Conservation (phyloP, 768 basidiomycete genomes). For the Suillus placidus region DNA sequence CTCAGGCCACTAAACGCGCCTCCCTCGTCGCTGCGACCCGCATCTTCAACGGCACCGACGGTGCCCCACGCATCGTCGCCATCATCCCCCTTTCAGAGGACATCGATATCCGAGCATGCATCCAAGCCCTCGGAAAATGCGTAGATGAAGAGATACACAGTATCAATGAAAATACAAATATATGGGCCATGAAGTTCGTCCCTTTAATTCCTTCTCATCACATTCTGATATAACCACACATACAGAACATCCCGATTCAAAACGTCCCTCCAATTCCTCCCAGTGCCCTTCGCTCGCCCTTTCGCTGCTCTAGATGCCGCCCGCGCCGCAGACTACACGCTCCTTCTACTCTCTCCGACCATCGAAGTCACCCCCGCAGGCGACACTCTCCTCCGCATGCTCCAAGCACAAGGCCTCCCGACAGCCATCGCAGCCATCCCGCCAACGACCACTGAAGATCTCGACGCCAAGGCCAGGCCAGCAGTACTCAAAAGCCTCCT, state of each 20-base stretch:
- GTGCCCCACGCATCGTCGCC: slow-evolving; percentile 83
- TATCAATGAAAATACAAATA: slow-evolving; percentile 14
- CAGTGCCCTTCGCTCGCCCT: slow-evolving; percentile 68
- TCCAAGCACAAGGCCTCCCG: slow-evolving; percentile 91
- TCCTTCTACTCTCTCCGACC: slow-evolving; percentile 79
- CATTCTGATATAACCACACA: slow-evolving; percentile 6
- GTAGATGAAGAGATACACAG: slow-evolving; percentile 48
- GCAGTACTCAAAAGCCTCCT: slow-evolving; percentile 84
- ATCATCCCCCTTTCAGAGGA: slow-evolving; percentile 83
- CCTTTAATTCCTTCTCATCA: not conserved
- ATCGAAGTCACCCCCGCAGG: slow-evolving; percentile 86
- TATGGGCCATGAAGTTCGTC: slow-evolving; percentile 71
- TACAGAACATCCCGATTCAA: slow-evolving; percentile 85
- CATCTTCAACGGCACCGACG: slow-evolving; percentile 78
- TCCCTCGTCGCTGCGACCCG: slow-evolving; percentile 31
- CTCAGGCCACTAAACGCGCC: slow-evolving; percentile 44
- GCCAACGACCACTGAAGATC: slow-evolving; percentile 46
- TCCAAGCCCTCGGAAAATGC: slow-evolving; percentile 56
- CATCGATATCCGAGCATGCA: slow-evolving; percentile 53
- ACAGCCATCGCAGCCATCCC: slow-evolving; percentile 78
- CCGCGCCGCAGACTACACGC: slow-evolving; percentile 88
- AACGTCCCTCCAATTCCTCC: slow-evolving; percentile 86
- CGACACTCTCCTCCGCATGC: slow-evolving; percentile 81
- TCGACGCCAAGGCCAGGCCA: slow-evolving; percentile 64
- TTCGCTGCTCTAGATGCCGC: slow-evolving; percentile 84